Percentiles rank a stretch among this genome's conserved stretches.
Evolutionary conservation across 208 protist genomes (phyloP).

Genomic region (Jaenimonas drosophilae): DNA sequence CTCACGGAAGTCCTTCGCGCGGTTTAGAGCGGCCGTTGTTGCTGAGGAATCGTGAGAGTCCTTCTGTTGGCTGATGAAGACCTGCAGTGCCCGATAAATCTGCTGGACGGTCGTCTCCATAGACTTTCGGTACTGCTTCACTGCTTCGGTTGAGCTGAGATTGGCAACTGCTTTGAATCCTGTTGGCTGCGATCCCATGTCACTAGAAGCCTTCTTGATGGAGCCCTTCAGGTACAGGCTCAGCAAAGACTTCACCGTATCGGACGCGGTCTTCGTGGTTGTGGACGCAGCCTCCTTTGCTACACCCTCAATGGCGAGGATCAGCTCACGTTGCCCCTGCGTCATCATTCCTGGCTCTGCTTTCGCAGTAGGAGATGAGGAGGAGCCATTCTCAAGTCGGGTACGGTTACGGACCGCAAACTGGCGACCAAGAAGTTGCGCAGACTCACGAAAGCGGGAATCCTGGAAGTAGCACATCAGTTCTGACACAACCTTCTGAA

Average conservation of each 20-base stretch:
- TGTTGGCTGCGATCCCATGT: no score
- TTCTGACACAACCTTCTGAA: slow-evolving; percentile 63
- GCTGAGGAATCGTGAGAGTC: no score
- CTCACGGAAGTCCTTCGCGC: slow-evolving; percentile 12
- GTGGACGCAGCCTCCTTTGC: slow-evolving; percentile 54
- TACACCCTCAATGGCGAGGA: slow-evolving; percentile 56
- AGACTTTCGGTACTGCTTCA: no score
- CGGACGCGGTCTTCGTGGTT: slow-evolving; percentile 32
- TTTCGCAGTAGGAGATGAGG: slow-evolving; percentile 3
- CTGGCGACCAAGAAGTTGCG: slow-evolving; percentile 53
- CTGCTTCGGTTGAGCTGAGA: no score
- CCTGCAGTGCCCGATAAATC: no score
- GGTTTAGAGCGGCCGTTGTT: no score
- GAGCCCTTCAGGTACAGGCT: slow-evolving; percentile 58
- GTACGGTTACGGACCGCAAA: slow-evolving; percentile 74
- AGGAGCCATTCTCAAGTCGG: slow-evolving; percentile 22
- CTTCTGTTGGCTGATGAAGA: no score
- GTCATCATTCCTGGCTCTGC: slow-evolving; percentile 37
- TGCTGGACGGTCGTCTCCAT: no score
- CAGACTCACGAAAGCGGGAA: slow-evolving; percentile 51
- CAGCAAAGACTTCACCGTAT: slow-evolving; percentile 53
- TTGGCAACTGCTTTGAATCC: no score
- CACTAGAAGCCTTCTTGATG: no score
- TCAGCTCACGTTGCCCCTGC: slow-evolving; percentile 40
- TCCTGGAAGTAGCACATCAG: slow-evolving; percentile 77